Evolutionary conservation across 225 moss, liverwort and hornwort genomes (phyloP).

Genomic region (Polytrichum commune): DNA sequence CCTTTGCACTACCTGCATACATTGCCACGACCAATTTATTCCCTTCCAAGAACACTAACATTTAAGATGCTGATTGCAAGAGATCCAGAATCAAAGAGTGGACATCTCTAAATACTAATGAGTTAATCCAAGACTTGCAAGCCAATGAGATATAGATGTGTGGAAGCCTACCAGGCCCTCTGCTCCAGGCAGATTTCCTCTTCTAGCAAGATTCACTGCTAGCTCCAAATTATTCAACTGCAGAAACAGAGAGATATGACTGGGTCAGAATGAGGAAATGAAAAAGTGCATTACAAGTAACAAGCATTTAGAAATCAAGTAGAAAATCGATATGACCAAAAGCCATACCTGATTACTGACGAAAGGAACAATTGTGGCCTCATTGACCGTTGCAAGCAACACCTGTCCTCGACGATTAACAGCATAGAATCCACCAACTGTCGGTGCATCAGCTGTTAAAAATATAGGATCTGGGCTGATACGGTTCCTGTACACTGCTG

Average conservation of each 20-base stretch:
- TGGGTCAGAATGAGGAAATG: slow-evolving; percentile 6
- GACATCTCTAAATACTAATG: too few species aligned
- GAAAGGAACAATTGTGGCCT: slow-evolving; percentile 90
- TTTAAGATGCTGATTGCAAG: too few species aligned
- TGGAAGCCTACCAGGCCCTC: slow-evolving; percentile 70
- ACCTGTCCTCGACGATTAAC: slow-evolving; percentile 97
- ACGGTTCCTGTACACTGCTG: slow-evolving; percentile 87
- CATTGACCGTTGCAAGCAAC: slow-evolving; percentile 84
- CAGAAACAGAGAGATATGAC: slow-evolving; percentile 1
- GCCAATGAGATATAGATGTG: too few species aligned
- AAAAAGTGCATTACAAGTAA: too few species aligned
- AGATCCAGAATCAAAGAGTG: too few species aligned
- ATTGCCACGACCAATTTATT: too few species aligned
- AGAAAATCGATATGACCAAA: too few species aligned
- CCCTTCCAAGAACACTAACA: too few species aligned
- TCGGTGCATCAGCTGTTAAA: slow-evolving; percentile 87
- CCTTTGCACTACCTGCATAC: slow-evolving; percentile 55
- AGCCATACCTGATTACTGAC: slow-evolving; percentile 79
- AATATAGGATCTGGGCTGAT: slow-evolving; percentile 94
- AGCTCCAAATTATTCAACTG: slow-evolving; percentile 98
- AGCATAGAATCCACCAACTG: slow-evolving; percentile 90
- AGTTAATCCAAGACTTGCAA: too few species aligned
- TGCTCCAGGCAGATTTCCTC: slow-evolving; percentile 94
- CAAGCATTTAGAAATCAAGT: too few species aligned
- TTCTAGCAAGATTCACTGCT: slow-evolving; percentile 93